These are phyloP conservation scores for Trichoderma brevicompactum DNA, from an alignment of 2,329 filamentous ascomycete species.

Conservation along the genomic window DNA sequence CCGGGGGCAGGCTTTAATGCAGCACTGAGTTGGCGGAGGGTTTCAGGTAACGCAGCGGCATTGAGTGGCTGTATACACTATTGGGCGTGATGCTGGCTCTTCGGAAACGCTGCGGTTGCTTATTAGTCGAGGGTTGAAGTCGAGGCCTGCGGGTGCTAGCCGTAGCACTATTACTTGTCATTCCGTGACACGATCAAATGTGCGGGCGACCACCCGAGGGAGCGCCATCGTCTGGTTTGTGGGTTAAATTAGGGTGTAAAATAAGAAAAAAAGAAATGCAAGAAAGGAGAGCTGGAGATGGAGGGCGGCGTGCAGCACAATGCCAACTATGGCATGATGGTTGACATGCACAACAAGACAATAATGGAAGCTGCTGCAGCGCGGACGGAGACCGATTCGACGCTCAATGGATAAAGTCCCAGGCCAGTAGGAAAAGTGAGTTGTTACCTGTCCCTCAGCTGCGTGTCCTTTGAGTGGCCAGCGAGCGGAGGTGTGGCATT, in stretches of 20 bases:
- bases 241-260: neutral
- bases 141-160: conserved; percentile 16
- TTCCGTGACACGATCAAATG: conserved; percentile 6
- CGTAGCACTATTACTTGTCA: conserved; percentile 7
- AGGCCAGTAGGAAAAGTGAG: neutral
- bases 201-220: neutral
- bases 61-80: conserved; percentile 11
- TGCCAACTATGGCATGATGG: neutral
- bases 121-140: conserved; percentile 6
- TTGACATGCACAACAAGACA: neutral
- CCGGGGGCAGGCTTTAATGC: conserved; percentile 6
- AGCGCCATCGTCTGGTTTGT: neutral
- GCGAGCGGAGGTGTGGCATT: conserved; percentile 23
- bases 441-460: neutral
- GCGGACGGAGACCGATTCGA: conserved; percentile 16
- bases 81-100: conserved; percentile 9
- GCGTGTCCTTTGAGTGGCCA: neutral
- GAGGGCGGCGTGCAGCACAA: neutral
- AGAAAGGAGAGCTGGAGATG: neutral
- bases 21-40: conserved; percentile 9
- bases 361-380: neutral
- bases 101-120: neutral
- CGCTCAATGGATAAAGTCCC: neutral
- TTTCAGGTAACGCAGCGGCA: conserved; percentile 12
- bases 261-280: neutral